Percentiles rank a stretch among this genome's conserved stretches.
These are phyloP conservation scores for Komagataella mondaviorum DNA, from an alignment of 805 yeast genomes.

Conservation along the genomic window DNA sequence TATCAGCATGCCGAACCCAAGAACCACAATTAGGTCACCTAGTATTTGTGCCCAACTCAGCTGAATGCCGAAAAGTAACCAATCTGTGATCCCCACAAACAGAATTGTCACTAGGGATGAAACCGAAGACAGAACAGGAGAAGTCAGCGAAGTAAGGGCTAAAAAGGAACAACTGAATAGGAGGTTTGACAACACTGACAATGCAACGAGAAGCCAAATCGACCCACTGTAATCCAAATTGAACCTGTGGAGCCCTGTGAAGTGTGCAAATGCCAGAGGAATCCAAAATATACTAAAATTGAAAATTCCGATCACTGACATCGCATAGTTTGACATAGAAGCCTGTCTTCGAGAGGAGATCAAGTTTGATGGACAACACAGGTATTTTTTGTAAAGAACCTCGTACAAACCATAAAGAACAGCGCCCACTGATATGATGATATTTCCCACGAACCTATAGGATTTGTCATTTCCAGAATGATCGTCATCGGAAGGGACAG, in stretches of 20 bases:
- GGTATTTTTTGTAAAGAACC: conserved; percentile 61
- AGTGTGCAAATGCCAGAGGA: conserved; percentile 32
- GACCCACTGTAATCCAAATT: conserved; percentile 28
- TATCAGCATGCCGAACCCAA: conserved; percentile 57
- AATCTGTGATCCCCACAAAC: conserved; percentile 67
- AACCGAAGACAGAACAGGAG: conserved; percentile 70
- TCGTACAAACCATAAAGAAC: conserved; percentile 72
- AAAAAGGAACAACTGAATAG: conserved; percentile 60
- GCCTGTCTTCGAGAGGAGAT: conserved; percentile 57
- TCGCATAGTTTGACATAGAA: conserved; percentile 67
- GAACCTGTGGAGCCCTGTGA: conserved; percentile 45
- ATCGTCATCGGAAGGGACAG: conserved; percentile 8
- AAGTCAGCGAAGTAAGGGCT: conserved; percentile 69
- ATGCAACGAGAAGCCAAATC: conserved; percentile 28
- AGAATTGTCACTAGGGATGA: conserved; percentile 55
- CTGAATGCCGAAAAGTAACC: conserved; percentile 46
- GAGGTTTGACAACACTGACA: conserved; percentile 51
- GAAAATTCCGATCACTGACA: conserved; percentile 49
- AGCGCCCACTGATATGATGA: conserved; percentile 63
- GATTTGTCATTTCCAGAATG: conserved; percentile 26
- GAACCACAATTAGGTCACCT: conserved; percentile 58
- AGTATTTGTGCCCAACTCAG: conserved; percentile 41
- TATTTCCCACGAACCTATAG: conserved; percentile 51
- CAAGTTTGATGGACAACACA: conserved; percentile 60
- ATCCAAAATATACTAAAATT: conserved; percentile 38